These are phyloP conservation scores for Paecilomyces sp. DNA, from an alignment of 2,329 filamentous ascomycete genomes.

Conservation along the genomic window DNA sequence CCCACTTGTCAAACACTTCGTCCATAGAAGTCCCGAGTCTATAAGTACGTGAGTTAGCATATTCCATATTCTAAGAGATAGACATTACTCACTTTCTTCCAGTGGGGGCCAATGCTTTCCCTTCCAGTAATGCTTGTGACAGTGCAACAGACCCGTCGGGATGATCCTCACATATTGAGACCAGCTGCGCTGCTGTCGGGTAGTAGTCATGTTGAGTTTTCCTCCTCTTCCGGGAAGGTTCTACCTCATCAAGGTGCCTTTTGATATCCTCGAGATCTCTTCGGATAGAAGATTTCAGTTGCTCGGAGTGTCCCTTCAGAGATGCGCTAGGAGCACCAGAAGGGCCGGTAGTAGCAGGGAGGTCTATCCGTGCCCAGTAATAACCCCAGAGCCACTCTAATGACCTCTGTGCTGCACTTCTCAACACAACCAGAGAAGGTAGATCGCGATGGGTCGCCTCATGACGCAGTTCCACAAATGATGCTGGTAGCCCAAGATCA, in stretches of 20 bases:
- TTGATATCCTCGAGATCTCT: slow-evolving; percentile 11
- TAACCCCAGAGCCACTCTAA: slow-evolving; percentile 82
- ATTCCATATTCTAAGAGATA: not conserved
- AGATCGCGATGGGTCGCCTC: slow-evolving; percentile 86
- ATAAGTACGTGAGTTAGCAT: slow-evolving; percentile 1
- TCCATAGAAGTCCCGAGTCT: slow-evolving; percentile 22
- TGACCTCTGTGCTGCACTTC: slow-evolving; percentile 61
- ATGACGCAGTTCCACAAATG: slow-evolving; percentile 83
- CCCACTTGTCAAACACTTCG: slow-evolving; percentile 25
- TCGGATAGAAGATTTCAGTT: slow-evolving; percentile 11
- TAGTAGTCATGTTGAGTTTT: slow-evolving; percentile 15
- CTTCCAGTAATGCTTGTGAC: slow-evolving; percentile 19
- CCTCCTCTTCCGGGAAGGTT: slow-evolving; percentile 21
- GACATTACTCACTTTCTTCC: slow-evolving; percentile 20
- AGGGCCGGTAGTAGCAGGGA: slow-evolving; percentile 8
- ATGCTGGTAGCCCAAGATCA: slow-evolving; percentile 44
- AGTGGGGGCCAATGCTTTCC: slow-evolving; percentile 16
- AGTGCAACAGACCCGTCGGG: slow-evolving; percentile 12
- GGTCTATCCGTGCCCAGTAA: slow-evolving; percentile 63
- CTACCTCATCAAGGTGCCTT: slow-evolving; percentile 4
- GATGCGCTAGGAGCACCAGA: slow-evolving; percentile 1
- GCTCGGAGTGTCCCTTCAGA: slow-evolving; percentile 4
- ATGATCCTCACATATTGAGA: slow-evolving; percentile 19
- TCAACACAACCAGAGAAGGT: slow-evolving; percentile 66
- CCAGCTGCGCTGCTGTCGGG: slow-evolving; percentile 15